These are phyloP conservation scores for Sicyos edulis DNA, from an alignment of 306 rosid species.

Conservation along the genomic window DNA sequence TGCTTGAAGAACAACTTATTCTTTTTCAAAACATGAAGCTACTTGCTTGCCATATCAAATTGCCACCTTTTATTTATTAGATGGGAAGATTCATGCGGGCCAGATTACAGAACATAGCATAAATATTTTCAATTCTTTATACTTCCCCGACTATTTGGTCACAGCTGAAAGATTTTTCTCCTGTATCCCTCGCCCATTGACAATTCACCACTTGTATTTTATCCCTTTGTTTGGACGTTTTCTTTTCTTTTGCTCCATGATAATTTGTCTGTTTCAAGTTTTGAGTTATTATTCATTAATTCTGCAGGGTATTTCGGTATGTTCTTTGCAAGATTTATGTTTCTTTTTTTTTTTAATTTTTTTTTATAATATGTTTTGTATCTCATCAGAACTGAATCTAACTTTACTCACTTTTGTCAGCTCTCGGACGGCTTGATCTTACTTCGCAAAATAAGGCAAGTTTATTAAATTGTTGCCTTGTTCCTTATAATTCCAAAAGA, in stretches of 20 bases:
- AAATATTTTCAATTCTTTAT: not conserved
- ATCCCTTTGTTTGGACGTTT: not conserved
- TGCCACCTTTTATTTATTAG: not conserved
- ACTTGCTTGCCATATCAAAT: not conserved
- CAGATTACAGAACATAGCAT: not conserved
- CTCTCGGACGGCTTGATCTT: constrained; percentile 33
- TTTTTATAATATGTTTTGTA: not conserved
- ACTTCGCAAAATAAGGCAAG: constrained; percentile 63
- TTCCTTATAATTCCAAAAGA: not conserved
- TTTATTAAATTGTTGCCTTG: constrained; percentile 3
- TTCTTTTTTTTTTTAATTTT: no score
- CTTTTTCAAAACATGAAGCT: not conserved
- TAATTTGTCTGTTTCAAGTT: not conserved
- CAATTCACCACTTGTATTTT: not conserved
- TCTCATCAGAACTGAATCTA: constrained; percentile 6
- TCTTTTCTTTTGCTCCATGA: constrained; percentile 5
- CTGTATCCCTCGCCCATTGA: not conserved
- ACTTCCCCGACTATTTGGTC: not conserved
- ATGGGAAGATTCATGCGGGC: not conserved
- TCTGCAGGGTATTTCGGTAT: not conserved
- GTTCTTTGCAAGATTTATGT: not conserved
- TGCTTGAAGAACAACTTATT: not conserved
- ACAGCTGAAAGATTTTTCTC: not conserved
- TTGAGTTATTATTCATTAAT: not conserved
- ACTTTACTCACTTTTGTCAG: constrained; percentile 44